A percentile compares a stretch with the other conserved stretches of the same genome.
These are phyloP conservation scores for Leccinum arenicola DNA, from an alignment of 768 basidiomycete genomes.

Conservation along the genomic window DNA sequence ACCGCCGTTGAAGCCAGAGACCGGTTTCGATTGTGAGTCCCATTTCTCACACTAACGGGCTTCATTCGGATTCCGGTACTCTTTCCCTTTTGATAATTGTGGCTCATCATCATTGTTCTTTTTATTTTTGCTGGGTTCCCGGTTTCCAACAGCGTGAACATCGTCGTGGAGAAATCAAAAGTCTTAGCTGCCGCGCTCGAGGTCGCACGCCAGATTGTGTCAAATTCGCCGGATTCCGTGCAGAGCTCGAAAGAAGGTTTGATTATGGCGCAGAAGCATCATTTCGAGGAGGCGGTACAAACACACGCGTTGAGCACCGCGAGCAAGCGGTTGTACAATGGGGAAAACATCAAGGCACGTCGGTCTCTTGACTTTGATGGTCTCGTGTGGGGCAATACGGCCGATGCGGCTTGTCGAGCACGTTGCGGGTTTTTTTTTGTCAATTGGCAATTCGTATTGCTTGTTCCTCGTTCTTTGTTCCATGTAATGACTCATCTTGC, in stretches of 20 bases:
- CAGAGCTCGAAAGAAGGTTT: constrained; percentile 74
- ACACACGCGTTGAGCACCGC: constrained; percentile 45
- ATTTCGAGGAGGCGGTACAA: constrained; percentile 48
- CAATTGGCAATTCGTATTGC: neutral
- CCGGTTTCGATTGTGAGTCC: constrained; percentile 71
- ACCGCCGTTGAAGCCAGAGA: constrained; percentile 63
- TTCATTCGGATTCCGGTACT: neutral
- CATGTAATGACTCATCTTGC: constrained; percentile 12
- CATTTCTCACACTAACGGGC: neutral
- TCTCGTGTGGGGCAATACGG: neutral
- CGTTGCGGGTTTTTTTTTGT: neutral
- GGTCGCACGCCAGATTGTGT: constrained; percentile 54
- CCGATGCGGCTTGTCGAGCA: constrained; percentile 1
- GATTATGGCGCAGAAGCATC: constrained; percentile 50
- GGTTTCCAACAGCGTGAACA: constrained; percentile 56
- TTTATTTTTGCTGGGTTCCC: neutral
- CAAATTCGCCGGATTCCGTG: constrained; percentile 77
- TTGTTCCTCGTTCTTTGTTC: neutral
- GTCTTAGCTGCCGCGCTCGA: constrained; percentile 62
- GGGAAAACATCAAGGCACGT: constrained; percentile 68
- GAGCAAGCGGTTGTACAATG: constrained; percentile 53
- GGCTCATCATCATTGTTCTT: constrained; percentile 8
- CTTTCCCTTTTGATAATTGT: constrained; percentile 11
- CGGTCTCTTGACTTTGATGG: neutral
- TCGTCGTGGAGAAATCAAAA: constrained; percentile 50